Conservation (phyloP, 176 grass and related monocot genomes). For the Avena insularis region DNA sequence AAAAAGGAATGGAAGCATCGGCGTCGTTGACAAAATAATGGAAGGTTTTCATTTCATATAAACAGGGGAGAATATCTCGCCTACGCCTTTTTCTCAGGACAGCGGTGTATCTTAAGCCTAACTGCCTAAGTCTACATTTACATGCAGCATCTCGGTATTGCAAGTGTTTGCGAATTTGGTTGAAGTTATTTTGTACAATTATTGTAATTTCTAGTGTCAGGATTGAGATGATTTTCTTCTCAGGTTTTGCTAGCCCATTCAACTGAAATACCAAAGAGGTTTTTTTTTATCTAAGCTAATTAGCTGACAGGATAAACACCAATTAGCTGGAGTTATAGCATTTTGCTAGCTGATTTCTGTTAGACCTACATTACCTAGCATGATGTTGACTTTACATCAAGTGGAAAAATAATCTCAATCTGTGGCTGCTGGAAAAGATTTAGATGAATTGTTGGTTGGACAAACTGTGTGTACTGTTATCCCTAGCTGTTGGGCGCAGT, state of each 20-base stretch:
- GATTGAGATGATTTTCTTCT: conserved; percentile 15
- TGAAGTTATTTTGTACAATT: conserved; percentile 38
- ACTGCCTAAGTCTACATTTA: conserved; percentile 21
- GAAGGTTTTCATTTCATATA: conserved; percentile 47
- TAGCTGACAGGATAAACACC: not conserved
- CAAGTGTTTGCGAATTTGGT: conserved; percentile 19
- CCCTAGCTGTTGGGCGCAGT: not conserved
- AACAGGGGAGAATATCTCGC: conserved; percentile 3
- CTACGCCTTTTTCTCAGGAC: not conserved
- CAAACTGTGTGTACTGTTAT: not conserved
- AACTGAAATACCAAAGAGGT: not conserved
- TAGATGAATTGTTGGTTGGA: not conserved
- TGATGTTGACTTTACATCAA: not conserved
- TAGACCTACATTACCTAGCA: not conserved
- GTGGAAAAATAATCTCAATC: not conserved
- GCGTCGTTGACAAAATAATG: conserved; percentile 36
- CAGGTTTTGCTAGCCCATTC: not conserved
- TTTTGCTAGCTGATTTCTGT: not conserved
- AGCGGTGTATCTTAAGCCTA: conserved; percentile 26
- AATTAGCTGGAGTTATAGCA: not conserved
- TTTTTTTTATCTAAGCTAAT: not conserved
- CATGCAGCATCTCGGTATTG: conserved; percentile 18
- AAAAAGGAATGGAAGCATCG: conserved; percentile 3
- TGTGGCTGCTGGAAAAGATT: not conserved
- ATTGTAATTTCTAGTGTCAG: conserved; percentile 5